phyloP scores from a whole-genome alignment of 495 filamentous ascomycete genomes.

The Tetracladium setigerum region DNA sequence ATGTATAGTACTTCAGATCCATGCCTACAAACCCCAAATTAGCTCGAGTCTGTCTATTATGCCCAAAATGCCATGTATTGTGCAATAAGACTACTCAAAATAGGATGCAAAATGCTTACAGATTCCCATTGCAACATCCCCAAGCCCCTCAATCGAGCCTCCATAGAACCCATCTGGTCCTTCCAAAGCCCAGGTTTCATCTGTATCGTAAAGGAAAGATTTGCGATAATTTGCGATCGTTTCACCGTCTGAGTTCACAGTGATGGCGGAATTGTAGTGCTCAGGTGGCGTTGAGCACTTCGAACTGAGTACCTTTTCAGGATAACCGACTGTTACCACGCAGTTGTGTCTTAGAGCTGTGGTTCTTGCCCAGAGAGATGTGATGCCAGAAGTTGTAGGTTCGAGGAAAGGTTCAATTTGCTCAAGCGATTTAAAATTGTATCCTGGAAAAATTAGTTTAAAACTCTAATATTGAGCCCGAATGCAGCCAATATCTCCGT shows the following conservation, averaged over 20 bases:
- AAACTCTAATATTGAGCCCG: not conserved
- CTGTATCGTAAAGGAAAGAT: conserved; percentile 80
- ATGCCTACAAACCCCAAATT: conserved; percentile 36
- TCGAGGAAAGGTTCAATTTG: conserved; percentile 81
- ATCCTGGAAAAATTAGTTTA: conserved; percentile 46
- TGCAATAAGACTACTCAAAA: conserved; percentile 10
- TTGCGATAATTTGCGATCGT: conserved; percentile 83
- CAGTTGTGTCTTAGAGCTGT: conserved; percentile 67
- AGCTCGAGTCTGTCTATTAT: not conserved
- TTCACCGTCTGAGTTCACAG: conserved; percentile 65
- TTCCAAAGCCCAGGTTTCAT: conserved; percentile 85
- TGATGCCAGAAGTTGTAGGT: conserved; percentile 61
- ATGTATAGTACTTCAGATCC: conserved; percentile 53
- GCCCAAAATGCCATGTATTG: not conserved
- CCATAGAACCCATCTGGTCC: conserved; percentile 54
- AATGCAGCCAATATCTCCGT: too few relatives aligned
- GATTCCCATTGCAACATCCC: conserved; percentile 74
- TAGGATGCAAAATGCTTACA: conserved; percentile 42
- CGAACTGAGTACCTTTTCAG: conserved; percentile 52
- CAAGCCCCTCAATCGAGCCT: conserved; percentile 40
- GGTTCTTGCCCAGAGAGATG: conserved; percentile 70
- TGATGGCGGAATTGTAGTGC: conserved; percentile 78
- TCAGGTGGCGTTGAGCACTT: conserved; percentile 34
- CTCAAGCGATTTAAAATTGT: conserved; percentile 77
- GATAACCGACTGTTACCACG: conserved; percentile 84